Conservation (phyloP, 2,329 filamentous ascomycete species). For the Trichoderma cornu-damae region DNA sequence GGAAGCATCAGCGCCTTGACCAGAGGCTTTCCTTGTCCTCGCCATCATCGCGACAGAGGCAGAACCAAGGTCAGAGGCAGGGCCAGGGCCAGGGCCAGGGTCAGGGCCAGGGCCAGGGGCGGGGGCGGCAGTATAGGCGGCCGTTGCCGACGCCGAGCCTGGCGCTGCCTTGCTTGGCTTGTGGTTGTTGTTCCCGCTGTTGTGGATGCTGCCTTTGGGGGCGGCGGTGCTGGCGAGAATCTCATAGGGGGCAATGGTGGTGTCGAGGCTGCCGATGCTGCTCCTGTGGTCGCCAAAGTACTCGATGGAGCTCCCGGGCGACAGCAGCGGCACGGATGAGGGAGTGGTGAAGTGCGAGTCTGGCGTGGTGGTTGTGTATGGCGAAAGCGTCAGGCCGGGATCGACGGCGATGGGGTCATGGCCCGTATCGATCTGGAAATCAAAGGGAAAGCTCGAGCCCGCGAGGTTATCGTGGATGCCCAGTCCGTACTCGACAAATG, state of each 20-base stretch:
- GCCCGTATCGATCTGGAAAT: not conserved
- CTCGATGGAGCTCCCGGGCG: slow-evolving; percentile 16
- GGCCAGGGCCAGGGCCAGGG: too few relatives aligned
- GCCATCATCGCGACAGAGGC: slow-evolving; percentile 4
- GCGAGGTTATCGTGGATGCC: slow-evolving; percentile 14
- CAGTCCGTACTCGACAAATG: slow-evolving; percentile 10
- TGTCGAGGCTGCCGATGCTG: slow-evolving; percentile 12
- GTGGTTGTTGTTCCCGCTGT: not conserved
- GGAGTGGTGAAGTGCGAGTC: slow-evolving; percentile 16
- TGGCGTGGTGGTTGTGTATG: slow-evolving; percentile 7
- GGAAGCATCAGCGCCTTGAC: not conserved
- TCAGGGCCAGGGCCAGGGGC: too few relatives aligned
- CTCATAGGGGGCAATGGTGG: slow-evolving; percentile 7
- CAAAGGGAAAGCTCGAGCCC: slow-evolving; percentile 3
- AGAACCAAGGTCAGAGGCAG: too few relatives aligned
- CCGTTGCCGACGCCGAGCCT: not conserved
- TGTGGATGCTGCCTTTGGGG: not conserved
- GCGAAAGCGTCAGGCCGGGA: slow-evolving; percentile 12
- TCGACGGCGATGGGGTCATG: slow-evolving; percentile 6
- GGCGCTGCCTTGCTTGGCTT: not conserved
- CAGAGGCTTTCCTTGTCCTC: slow-evolving; percentile 2
- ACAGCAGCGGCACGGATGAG: not conserved
- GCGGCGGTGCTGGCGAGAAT: not conserved
- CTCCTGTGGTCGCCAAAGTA: slow-evolving; percentile 13
- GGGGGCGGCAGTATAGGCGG: not conserved